Conservation (phyloP, 2,329 filamentous ascomycete species). For the Scytalidium lignicola region DNA sequence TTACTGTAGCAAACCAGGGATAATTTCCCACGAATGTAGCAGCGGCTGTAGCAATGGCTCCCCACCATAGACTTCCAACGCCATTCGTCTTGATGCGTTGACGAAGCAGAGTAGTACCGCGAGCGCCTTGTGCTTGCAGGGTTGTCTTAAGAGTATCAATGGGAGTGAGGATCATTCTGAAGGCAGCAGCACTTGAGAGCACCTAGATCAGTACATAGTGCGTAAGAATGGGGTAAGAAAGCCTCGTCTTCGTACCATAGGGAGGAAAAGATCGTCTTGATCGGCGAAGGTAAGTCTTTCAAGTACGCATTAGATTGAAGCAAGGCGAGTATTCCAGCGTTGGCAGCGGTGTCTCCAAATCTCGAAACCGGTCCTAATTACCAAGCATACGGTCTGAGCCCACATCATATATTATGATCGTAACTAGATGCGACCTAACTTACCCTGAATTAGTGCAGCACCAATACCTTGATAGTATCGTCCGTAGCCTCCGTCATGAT, state of each 20-base stretch:
- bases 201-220: not conserved
- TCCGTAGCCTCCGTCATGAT: slow-evolving; percentile 35
- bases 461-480: slow-evolving; percentile 42
- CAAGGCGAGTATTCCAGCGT: slow-evolving; percentile 43
- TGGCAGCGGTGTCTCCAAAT: slow-evolving; percentile 45
- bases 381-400: not conserved
- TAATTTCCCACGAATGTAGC: slow-evolving; percentile 46
- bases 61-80: slow-evolving; percentile 44
- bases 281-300: slow-evolving; percentile 35
- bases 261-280: slow-evolving; percentile 43
- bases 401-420: not conserved
- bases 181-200: slow-evolving; percentile 35
- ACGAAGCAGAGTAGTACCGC: slow-evolving; percentile 37
- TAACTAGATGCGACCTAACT: not conserved
- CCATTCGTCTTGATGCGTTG: slow-evolving; percentile 40
- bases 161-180: slow-evolving; percentile 43
- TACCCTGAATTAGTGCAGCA: slow-evolving; percentile 41
- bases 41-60: slow-evolving; percentile 41
- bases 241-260: slow-evolving; percentile 29
- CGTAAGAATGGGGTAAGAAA: not conserved
- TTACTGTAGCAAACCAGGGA: slow-evolving; percentile 44
- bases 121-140: slow-evolving; percentile 40
- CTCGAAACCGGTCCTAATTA: slow-evolving; percentile 36
- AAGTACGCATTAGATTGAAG: slow-evolving; percentile 42
- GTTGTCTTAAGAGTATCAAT: slow-evolving; percentile 47